Conservation (phyloP, 176 grass and related monocot species). For the bread wheat (Triticum aestivum) region DNA sequence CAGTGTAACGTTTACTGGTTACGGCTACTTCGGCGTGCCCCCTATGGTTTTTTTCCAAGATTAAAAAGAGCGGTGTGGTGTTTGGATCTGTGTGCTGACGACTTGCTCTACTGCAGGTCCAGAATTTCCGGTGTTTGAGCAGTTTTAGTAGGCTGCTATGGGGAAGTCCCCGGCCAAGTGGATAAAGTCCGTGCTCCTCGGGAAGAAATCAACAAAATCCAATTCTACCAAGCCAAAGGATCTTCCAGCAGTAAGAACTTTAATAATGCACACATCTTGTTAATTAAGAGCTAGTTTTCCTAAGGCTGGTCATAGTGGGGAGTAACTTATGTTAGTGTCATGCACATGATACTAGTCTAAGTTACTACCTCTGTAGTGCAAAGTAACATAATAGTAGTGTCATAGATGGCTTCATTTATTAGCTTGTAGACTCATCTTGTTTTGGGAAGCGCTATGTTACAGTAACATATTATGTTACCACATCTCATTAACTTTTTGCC, state of each 20-base stretch:
- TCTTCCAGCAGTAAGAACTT: conserved; percentile 43
- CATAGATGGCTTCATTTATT: no score
- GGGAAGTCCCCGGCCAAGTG: conserved; percentile 89
- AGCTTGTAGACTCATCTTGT: no score
- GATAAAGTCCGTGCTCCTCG: conserved; percentile 85
- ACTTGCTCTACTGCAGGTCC: neutral
- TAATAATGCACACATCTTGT: neutral
- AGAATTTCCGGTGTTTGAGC: neutral
- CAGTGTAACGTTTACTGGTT: neutral
- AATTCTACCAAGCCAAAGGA: conserved; percentile 48
- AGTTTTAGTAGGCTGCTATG: conserved; percentile 39
- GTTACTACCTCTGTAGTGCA: no score
- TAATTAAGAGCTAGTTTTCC: neutral
- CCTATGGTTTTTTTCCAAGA: neutral
- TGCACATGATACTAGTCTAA: no score
- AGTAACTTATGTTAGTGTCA: no score
- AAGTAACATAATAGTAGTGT: no score
- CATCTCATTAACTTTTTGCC: no score
- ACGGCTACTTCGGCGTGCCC: neutral
- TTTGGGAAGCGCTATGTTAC: no score
- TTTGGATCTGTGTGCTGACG: conserved; percentile 26
- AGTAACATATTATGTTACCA: no score
- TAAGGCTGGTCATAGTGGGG: no score
- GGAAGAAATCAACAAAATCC: conserved; percentile 78
- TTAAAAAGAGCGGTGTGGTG: neutral